Conservation (phyloP, 2,329 filamentous ascomycete species). For the Knufia petricola region DNA sequence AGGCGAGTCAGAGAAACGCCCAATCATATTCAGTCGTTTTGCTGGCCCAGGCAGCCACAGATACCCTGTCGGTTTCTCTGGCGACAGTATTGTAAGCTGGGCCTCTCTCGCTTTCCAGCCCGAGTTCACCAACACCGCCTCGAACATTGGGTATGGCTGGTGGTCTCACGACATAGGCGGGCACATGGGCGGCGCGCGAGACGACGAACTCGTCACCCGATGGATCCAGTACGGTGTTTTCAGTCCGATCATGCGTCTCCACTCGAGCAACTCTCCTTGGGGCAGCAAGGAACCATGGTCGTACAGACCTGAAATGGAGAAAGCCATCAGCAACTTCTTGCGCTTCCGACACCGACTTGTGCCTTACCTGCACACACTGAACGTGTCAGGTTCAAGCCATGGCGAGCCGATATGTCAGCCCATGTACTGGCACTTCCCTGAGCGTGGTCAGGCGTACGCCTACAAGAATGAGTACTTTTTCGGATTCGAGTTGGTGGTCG, state of each 20-base stretch:
- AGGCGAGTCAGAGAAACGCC: constrained; percentile 30
- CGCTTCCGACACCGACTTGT: constrained; percentile 49
- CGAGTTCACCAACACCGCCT: constrained; percentile 56
- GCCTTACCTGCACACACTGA: constrained; percentile 53
- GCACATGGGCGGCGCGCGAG: constrained; percentile 46
- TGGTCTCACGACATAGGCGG: constrained; percentile 62
- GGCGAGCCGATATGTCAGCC: constrained; percentile 49
- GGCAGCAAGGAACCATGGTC: constrained; percentile 55
- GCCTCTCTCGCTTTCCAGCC: constrained; percentile 53
- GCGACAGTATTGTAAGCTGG: constrained; percentile 53
- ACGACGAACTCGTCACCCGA: constrained; percentile 49
- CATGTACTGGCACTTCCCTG: constrained; percentile 53
- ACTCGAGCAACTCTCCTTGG: constrained; percentile 50
- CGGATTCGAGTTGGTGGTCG: constrained; percentile 47
- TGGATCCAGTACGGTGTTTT: constrained; percentile 56
- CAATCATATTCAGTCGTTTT: constrained; percentile 52
- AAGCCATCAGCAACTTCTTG: constrained; percentile 42
- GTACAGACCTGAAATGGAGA: constrained; percentile 38
- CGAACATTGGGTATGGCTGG: constrained; percentile 60
- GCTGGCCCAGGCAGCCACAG: constrained; percentile 54
- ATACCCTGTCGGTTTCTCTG: constrained; percentile 57
- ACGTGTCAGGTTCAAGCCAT: constrained; percentile 36
- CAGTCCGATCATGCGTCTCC: constrained; percentile 52
- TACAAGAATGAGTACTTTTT: constrained; percentile 52
- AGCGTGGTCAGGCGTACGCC: constrained; percentile 44